Evolutionary conservation across 768 basidiomycete species (phyloP).

Genomic region (Serpula lacrymans): DNA sequence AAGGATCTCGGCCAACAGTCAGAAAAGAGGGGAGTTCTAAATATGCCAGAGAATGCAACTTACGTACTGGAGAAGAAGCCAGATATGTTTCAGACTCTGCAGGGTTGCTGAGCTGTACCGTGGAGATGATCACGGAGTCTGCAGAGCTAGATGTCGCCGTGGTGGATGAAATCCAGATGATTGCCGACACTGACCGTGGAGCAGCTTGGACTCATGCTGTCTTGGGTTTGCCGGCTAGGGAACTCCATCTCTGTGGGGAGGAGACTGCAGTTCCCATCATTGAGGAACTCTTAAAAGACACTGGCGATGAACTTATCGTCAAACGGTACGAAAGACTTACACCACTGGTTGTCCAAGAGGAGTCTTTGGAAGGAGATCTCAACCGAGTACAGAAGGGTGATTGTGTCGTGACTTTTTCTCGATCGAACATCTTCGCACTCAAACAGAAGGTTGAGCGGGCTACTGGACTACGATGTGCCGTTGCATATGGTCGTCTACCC

Average conservation of each 20-base stretch:
- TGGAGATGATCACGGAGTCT: conserved; percentile 76
- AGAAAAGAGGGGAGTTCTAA: conserved; percentile 39
- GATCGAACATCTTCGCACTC: conserved; percentile 69
- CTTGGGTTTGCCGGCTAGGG: conserved; percentile 68
- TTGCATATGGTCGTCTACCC: conserved; percentile 89
- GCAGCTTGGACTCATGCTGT: conserved; percentile 81
- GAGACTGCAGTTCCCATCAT: conserved; percentile 88
- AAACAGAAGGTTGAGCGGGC: conserved; percentile 68
- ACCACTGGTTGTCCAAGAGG: conserved; percentile 68
- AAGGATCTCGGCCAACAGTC: conserved; percentile 22
- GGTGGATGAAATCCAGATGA: conserved; percentile 97
- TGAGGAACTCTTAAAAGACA: conserved; percentile 58
- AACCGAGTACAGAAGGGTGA: conserved; percentile 72
- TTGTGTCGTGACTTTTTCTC: conserved; percentile 85
- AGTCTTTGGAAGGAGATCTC: conserved; percentile 61
- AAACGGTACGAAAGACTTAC: conserved; percentile 86
- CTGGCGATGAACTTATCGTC: conserved; percentile 80
- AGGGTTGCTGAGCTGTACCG: conserved; percentile 74
- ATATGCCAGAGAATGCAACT: conserved; percentile 70
- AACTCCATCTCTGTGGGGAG: conserved; percentile 95
- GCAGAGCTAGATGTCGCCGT: conserved; percentile 73
- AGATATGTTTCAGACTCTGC: conserved; percentile 60
- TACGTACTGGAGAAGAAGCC: conserved; percentile 90
- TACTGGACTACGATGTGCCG: conserved; percentile 81
- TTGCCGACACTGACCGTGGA: conserved; percentile 76